Evolutionary conservation across 306 rosid genomes (phyloP), one percentile per base, ranked within the genome.

Genomic region (Carpinus fangiana): DNA sequence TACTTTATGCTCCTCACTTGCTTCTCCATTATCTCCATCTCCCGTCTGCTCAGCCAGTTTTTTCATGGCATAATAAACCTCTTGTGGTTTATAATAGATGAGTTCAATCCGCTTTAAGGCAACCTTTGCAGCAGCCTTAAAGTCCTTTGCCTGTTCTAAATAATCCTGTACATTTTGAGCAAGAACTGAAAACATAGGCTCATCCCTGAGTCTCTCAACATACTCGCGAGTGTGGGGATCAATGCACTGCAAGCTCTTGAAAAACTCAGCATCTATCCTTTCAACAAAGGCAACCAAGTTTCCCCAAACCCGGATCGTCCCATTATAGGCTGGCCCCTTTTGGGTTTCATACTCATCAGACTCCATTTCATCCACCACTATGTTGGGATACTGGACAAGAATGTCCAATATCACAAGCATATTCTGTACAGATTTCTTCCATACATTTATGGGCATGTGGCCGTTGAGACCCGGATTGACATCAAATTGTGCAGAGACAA

Each of bases 201-300:
- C 98, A 75, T 96, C 99, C 82, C 91, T 83, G 43, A 96, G 97
- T 73, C 99, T 93, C 84, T 93, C 96, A 56, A 96, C 97, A 87
- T 96, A 96, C 73, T 96, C 99, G 16, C 95, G 98, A 12, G 99
- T 93, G 76, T 96, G 98, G 11, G 99, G 99, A 80, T 93, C 98
- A 67, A 91, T 96, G 87, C 98, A 91, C 76, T 96, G 99, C 91
- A 96, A 71, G 87, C 99, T 93, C 87, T 93, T 96, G 74, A 96
- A 96, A 85, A 91, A 91, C 82, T 96, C 98, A 4, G 89, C 48
- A 81, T 96, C 96, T 23, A 96, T 79, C 86, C 77, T 89, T 79
- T 96, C 98, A 68, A 96, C 74, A 78, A 93, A 96, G 67, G 99
- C 98, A 59, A 88, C 98, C 78, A 96, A 79, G 78, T 96, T 93